A percentile compares a stretch with the other conserved stretches of the same genome.
phyloP scores from a whole-genome alignment of 306 rosid species.

The Quercus berberidifolia region DNA sequence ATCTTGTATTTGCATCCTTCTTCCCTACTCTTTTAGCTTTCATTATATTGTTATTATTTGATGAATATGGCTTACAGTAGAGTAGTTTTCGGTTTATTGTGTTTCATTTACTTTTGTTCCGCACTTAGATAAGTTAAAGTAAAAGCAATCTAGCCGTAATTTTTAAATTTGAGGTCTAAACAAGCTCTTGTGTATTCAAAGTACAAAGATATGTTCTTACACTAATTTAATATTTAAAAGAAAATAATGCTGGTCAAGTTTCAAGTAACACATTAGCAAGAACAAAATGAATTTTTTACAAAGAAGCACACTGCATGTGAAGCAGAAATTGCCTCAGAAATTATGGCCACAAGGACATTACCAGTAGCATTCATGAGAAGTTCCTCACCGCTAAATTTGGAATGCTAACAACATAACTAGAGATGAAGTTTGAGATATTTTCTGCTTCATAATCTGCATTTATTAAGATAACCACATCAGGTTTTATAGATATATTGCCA shows the following conservation, averaged over 20 bases:
- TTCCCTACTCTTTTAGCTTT: too few relatives aligned
- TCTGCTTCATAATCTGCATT: slow-evolving; percentile 65
- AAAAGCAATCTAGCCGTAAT: too few relatives aligned
- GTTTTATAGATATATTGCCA: not conserved
- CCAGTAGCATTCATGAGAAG: slow-evolving; percentile 47
- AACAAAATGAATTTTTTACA: slow-evolving; percentile 8
- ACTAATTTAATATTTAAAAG: not conserved
- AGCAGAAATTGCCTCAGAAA: slow-evolving; percentile 32
- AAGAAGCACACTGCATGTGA: slow-evolving; percentile 37
- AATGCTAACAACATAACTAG: slow-evolving; percentile 57
- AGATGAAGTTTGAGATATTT: slow-evolving; percentile 55
- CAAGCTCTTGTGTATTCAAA: too few relatives aligned
- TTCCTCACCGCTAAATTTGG: slow-evolving; percentile 82
- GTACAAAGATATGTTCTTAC: not conserved
- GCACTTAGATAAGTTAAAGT: too few relatives aligned
- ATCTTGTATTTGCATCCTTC: too few relatives aligned
- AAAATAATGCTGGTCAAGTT: not conserved
- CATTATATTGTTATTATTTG: too few relatives aligned
- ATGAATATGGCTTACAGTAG: too few relatives aligned
- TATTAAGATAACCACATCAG: slow-evolving; percentile 22
- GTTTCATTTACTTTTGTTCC: too few relatives aligned
- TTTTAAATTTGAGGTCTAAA: too few relatives aligned
- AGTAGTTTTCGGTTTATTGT: too few relatives aligned
- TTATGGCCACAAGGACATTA: slow-evolving; percentile 35
- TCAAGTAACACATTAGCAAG: not conserved